Conservation (phyloP, 805 yeast genomes). For the Pichia phayaonensis region DNA sequence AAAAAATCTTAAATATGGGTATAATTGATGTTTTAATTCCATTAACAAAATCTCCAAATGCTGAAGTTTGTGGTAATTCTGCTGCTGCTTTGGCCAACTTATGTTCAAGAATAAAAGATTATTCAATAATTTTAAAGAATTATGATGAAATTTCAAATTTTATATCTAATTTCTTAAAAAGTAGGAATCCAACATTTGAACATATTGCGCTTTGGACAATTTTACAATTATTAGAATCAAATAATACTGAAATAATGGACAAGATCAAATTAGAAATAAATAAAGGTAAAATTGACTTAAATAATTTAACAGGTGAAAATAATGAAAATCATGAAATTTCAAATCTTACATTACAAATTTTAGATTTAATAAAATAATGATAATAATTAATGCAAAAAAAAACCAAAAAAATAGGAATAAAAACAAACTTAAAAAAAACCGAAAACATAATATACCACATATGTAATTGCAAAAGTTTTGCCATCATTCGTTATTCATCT, state of each 20-base stretch:
- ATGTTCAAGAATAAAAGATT: constrained; percentile 83
- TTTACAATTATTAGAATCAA: constrained; percentile 84
- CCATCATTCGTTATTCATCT: neutral
- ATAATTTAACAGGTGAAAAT: constrained; percentile 28
- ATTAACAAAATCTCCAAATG: constrained; percentile 75
- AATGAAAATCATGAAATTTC: constrained; percentile 32
- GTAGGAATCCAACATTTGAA: constrained; percentile 89
- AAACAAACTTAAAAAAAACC: neutral
- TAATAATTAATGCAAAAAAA: neutral
- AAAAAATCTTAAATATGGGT: constrained; percentile 73
- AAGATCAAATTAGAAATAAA: constrained; percentile 28
- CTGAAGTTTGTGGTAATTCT: constrained; percentile 96
- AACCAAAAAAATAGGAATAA: neutral
- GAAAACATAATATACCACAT: neutral
- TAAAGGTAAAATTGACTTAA: constrained; percentile 26
- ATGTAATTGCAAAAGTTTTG: neutral
- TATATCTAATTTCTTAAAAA: constrained; percentile 66
- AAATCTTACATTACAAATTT: constrained; percentile 30
- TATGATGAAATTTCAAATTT: constrained; percentile 93
- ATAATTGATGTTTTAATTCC: constrained; percentile 87
- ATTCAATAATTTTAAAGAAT: constrained; percentile 64
- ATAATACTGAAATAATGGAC: constrained; percentile 51
- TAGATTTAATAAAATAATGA: constrained; percentile 27
- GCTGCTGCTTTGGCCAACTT: constrained; percentile 97
- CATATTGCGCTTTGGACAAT: constrained; percentile 98